Evolutionary conservation across 2,329 filamentous ascomycete species (phyloP), one percentile per base, ranked within the genome.

Genomic region (Curvularia eragrostidis): DNA sequence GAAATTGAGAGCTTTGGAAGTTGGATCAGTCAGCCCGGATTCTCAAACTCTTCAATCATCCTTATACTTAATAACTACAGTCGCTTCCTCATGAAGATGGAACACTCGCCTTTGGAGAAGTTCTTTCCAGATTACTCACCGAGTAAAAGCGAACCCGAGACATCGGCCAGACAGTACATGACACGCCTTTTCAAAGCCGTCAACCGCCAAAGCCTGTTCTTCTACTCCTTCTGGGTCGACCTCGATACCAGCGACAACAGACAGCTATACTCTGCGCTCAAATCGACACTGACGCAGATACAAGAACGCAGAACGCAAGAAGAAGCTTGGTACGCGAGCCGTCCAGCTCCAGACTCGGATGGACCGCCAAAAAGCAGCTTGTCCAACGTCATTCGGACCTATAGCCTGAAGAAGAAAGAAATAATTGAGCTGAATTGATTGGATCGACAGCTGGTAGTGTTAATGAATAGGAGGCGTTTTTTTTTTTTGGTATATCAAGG

Each of bases 151-250:
- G 69, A 75, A n/a, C 59, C 66, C 0, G 72, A 74, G 12, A 62
- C 62, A 2, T 66, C 72, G 0, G 74, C 73, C 0, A 59, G 74
- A 0, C 70, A 73, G 38, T 76, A 74, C 34, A 70, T 76, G 12
- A 59, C 75, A 0, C 59, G 62, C 28, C 62, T 68, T 3, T 75
- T 76, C 62, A 75, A 73, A 44, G 65, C 67, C 3, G 63, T 74
- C 10, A 76, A 75, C 38, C 62, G 67, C 5, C 72, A 72, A 39
- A 52, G 57, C 0, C 53, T 75, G 6, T 68, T 66, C 8, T 69
- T 76, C n/a, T 76, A 75, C 51, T 70, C 65, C 0, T 76, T 76
- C 52, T 76, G 74, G 74, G 73, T 75, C 12, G 74, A 76, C 43
- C 66, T 76, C 7, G 73, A 76, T 39, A 67, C 74, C 59, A 66